Conservation (phyloP, 2,329 filamentous ascomycete genomes). For the Penicillium oxalicum region DNA sequence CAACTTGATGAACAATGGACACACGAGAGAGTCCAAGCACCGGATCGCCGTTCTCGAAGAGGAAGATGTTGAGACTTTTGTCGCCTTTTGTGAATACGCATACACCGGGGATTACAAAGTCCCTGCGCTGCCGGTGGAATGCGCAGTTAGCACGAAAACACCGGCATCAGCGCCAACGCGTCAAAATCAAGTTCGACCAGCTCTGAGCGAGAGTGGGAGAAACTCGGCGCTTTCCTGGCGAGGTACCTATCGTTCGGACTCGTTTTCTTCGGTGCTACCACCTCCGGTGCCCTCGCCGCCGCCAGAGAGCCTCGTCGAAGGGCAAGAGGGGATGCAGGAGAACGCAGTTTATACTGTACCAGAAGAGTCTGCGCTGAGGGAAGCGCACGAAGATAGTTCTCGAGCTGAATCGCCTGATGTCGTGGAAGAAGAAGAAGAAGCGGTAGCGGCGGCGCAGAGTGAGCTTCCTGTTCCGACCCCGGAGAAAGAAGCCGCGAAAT, state of each 20-base stretch:
- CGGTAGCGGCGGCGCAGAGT: background rate
- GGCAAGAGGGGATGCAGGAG: background rate
- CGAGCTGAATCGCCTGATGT: too few species aligned
- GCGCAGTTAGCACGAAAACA: too few species aligned
- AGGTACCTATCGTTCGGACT: conserved; percentile 16
- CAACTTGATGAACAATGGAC: conserved; percentile 43
- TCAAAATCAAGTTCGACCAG: too few species aligned
- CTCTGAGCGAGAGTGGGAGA: conserved; percentile 12
- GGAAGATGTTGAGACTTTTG: conserved; percentile 45
- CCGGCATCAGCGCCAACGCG: background rate
- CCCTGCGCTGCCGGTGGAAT: conserved; percentile 20
- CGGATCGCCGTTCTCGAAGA: conserved; percentile 41
- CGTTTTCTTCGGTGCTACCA: conserved; percentile 23
- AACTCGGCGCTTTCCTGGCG: conserved; percentile 11
- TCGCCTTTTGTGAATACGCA: conserved; percentile 46
- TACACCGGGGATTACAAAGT: conserved; percentile 46
- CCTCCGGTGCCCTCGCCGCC: conserved; percentile 30
- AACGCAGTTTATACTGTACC: background rate
- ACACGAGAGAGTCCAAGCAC: conserved; percentile 41
- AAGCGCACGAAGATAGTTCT: background rate
- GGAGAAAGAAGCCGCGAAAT: too few species aligned
- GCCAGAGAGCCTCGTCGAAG: conserved; percentile 8
- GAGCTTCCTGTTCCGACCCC: too few species aligned
- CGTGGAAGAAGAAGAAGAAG: background rate
- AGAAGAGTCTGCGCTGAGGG: background rate